A percentile compares a stretch with the other conserved stretches of the same genome.
These are phyloP conservation scores for Acanthamoeba polyphaga DNA, from an alignment of 208 protist species.

Conservation along the genomic window DNA sequence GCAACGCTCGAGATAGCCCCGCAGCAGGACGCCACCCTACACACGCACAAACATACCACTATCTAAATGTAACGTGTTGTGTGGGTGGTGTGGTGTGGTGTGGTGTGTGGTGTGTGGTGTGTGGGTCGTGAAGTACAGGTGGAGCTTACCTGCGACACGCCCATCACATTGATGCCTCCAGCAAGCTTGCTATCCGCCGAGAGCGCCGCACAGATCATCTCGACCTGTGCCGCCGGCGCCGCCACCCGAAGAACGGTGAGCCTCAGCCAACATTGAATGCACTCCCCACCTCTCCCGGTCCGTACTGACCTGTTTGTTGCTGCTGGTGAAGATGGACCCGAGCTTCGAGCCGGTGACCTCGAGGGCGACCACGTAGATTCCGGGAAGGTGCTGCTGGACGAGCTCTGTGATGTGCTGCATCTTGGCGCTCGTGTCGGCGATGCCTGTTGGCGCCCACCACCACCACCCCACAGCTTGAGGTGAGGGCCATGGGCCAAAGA, in stretches of 20 bases:
- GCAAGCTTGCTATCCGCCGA: conserved; percentile 41
- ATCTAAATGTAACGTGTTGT: not conserved
- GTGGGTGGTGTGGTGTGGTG: too few species aligned
- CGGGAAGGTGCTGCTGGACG: conserved; percentile 1
- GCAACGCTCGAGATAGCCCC: conserved; percentile 77
- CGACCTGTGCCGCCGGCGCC: not conserved
- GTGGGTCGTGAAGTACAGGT: not conserved
- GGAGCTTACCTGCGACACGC: conserved; percentile 45
- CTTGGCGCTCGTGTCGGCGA: conserved; percentile 14
- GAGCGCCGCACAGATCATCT: not conserved
- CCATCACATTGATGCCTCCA: conserved; percentile 59
- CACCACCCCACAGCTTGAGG: too few species aligned
- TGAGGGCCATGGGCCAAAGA: not conserved
- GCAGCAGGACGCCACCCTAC: conserved; percentile 67
- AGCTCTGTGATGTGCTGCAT: conserved; percentile 36
- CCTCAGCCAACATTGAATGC: too few species aligned
- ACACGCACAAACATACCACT: not conserved
- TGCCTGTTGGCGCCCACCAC: conserved; percentile 1
- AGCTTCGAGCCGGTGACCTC: conserved; percentile 9
- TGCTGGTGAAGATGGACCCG: conserved; percentile 28
- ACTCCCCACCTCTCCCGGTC: not conserved
- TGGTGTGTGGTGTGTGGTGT: not conserved
- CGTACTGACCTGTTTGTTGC: not conserved
- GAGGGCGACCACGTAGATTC: conserved; percentile 37
- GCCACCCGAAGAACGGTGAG: not conserved